A percentile compares a stretch with the other conserved stretches of the same genome.
These are phyloP conservation scores for Trichoderma breve DNA, from an alignment of 2,329 filamentous ascomycete genomes.

Conservation along the genomic window DNA sequence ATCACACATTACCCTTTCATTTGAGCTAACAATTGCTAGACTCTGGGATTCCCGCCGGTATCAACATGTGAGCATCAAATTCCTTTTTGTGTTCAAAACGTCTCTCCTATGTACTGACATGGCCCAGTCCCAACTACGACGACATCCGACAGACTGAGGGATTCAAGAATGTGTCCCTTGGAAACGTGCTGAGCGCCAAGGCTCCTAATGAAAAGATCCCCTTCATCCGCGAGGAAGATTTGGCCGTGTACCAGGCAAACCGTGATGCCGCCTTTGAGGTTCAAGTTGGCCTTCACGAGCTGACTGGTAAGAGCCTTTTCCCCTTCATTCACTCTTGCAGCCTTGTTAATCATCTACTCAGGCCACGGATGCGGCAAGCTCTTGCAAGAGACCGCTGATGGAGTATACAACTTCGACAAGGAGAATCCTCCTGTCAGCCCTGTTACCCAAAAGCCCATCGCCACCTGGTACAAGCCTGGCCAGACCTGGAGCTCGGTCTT, in stretches of 20 bases:
- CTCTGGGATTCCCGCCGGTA: conserved; percentile 65
- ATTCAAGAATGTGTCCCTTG: conserved; percentile 91
- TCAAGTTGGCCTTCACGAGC: conserved; percentile 91
- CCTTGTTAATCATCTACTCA: conserved; percentile 24
- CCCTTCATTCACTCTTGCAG: neutral
- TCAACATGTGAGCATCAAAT: conserved; percentile 51
- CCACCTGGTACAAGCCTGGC: conserved; percentile 88
- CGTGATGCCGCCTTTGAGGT: conserved; percentile 90
- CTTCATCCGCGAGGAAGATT: conserved; percentile 78
- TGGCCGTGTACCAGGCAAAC: conserved; percentile 75
- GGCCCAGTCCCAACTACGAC: conserved; percentile 61
- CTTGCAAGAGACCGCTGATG: conserved; percentile 80
- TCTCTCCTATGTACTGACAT: conserved; percentile 18
- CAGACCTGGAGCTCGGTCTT: conserved; percentile 96
- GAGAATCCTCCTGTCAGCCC: conserved; percentile 79
- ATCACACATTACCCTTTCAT: neutral
- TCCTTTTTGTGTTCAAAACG: neutral
- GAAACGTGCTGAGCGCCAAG: conserved; percentile 89
- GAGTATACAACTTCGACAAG: conserved; percentile 84
- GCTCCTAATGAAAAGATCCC: conserved; percentile 89
- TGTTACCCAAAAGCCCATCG: conserved; percentile 69
- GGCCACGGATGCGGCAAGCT: conserved; percentile 93
- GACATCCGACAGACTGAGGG: conserved; percentile 78
- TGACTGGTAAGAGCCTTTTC: conserved; percentile 47
- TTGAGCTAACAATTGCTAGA: conserved; percentile 40